Evolutionary conservation across 352 stramenopile genomes (phyloP).

Genomic region (Thalassiosira livingstoniorum): DNA sequence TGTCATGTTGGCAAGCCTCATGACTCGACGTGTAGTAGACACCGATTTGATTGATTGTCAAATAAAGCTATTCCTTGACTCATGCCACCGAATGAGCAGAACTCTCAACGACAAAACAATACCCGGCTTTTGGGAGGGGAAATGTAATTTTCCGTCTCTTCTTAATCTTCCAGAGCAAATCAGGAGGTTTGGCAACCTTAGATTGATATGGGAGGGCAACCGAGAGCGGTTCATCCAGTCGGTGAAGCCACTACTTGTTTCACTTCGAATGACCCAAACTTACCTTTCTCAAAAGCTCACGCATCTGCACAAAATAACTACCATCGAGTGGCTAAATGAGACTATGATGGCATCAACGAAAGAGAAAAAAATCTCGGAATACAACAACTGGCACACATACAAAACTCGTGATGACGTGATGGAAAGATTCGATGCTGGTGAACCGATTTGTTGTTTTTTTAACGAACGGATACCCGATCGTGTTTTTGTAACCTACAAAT

Average conservation of each 20-base stretch:
- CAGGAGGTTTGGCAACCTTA: not conserved
- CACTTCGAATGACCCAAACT: not conserved
- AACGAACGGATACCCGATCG: not conserved
- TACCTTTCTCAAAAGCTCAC: not conserved
- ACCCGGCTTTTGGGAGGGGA: not conserved
- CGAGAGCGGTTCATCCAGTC: not conserved
- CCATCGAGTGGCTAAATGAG: not conserved
- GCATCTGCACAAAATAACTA: not conserved
- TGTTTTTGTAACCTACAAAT: not conserved
- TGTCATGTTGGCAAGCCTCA: not conserved
- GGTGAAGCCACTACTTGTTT: not conserved
- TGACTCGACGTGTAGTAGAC: not conserved
- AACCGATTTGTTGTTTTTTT: not conserved
- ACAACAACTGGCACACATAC: not conserved
- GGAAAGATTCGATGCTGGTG: not conserved
- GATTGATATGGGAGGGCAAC: not conserved
- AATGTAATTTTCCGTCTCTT: not conserved
- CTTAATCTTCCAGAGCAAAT: not conserved
- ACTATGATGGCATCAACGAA: not conserved
- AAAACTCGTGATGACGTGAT: not conserved
- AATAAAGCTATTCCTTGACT: constrained; percentile 1
- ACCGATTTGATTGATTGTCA: not conserved
- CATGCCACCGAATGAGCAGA: no score
- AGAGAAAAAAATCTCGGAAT: not conserved
- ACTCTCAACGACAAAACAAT: no score